Base-by-base conservation (phyloP, 176 grass and related monocot species). In the Avena eriantha region DNA sequence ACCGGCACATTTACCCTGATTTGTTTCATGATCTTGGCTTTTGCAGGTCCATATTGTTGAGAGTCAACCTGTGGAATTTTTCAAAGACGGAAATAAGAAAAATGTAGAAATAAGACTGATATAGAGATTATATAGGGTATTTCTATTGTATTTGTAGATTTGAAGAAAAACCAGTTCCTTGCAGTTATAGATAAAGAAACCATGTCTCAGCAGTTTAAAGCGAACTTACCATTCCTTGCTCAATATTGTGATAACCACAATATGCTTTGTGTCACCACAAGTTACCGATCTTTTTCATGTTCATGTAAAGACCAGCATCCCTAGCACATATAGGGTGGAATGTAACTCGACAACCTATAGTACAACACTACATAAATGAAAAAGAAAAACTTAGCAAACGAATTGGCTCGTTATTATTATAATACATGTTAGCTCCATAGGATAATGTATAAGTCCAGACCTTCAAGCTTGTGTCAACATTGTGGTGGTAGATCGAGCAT, bases 241-340 rank as follows among this genome's bases (percentile, higher is more conserved):
- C 90, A 54, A 85, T 85, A 41, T 92, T 92, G 83, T 98, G 97
- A 23, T 84, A 86, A 36, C 85, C 74, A 86, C 97, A 98, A 79
- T 96, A 98, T 21, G 97, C 94, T 86, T 87, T 92, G 80, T 94
- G 93, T 66, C 84, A 88, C 71, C 88, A 87, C 63, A 77, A 81
- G 82, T 69, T 84, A 72, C 87, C 94, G 61, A 69, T 51, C 17
- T 59, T 79, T 80, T 93, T 96, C 58, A 85, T 83, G 86, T 98
- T 93, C 94, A 98, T 94, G 89, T 96, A 93, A 86, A 98, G 85
- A 66, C 94, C 93, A 78, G 92, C 88, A 80, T 87, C 92, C 81
- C 90, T 91, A 76, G 90, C 97, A 85, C 97, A 98, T 33, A 79
- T 73, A 83, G 97, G 97, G 88, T 98, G 97, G 77, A 98, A 98